Evolutionary conservation across 1,284 basidiomycete species (phyloP), one percentile per base, ranked within the genome.

Genomic region (Cutaneotrichosporon spelunceum): DNA sequence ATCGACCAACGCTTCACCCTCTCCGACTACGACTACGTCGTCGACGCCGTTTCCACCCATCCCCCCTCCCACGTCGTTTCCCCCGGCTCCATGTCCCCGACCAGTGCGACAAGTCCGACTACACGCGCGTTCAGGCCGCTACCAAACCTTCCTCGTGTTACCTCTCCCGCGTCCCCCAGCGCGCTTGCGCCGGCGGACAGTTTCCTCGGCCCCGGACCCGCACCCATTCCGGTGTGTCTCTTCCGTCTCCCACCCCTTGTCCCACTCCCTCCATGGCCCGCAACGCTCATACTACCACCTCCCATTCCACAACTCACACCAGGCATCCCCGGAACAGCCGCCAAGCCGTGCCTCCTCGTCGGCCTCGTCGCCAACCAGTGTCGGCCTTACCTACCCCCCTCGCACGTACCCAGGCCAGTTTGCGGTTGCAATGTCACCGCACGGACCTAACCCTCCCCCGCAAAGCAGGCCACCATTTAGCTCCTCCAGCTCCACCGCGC

Each of bases 11-110:
- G 59, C 52, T 60, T 60, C 59, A 60, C 59, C 26, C 48, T 60
- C 44, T 60, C 59, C 6, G 59, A 60, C 59, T 60, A 60, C 59
- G 45, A 26, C 49, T 45, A 58, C 34, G 14, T 48, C 16, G 39
- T 27, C 53, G 53, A 23, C 23, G 44, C 53, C 29, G 14, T 27
- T 27, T 29, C 16, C 42, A 27, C 24, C 27, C 53, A 42, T 6
- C 53, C 19, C 27, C 7, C 24, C 30, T 27, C 8, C 13, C 44
- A 23, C 26, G 48, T 21, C 48, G 19, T 29, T 5, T 29, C 48
- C 16, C 26, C 26, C 27, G 16, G 21, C 55, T 27, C 42, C 1
- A 34, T n/a, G 11, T 21, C 29, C 44, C 55, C 55, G 19, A 49
- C 48, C 3, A 48, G 47, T 26, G 23, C 24, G 9, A 24, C 47